Evolutionary conservation across 768 basidiomycete genomes (phyloP).

Genomic region (Phylloporus arenicola): DNA sequence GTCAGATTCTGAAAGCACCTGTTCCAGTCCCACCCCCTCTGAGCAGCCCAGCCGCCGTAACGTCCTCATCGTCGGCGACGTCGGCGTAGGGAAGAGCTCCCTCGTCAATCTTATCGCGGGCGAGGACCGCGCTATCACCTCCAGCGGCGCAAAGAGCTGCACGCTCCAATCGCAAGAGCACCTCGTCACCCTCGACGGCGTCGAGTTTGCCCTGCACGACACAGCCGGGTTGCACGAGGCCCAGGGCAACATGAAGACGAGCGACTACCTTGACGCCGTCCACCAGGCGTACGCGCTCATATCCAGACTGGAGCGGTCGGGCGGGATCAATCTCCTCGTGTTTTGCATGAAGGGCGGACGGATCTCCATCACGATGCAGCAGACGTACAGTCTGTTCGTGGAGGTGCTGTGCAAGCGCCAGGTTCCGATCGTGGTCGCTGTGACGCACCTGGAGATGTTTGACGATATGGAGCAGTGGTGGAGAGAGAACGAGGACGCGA

Average conservation of each 20-base stretch:
- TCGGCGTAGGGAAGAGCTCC: conserved; percentile 36
- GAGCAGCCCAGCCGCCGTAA: conserved; percentile 16
- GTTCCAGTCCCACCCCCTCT: conserved; percentile 11
- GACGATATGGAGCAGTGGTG: conserved; percentile 38
- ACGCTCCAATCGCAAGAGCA: conserved; percentile 31
- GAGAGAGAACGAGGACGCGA: conserved; percentile 30
- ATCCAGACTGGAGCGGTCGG: conserved; percentile 21
- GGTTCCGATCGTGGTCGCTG: conserved; percentile 29
- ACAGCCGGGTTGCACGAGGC: conserved; percentile 29
- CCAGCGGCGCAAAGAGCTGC: conserved; percentile 30
- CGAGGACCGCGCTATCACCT: conserved; percentile 22
- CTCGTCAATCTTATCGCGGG: conserved; percentile 37
- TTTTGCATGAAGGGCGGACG: conserved; percentile 29
- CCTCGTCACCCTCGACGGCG: conserved; percentile 10
- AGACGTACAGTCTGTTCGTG: conserved; percentile 32
- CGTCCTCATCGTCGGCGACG: conserved; percentile 25
- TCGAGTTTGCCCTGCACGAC: conserved; percentile 21
- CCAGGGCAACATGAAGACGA: conserved; percentile 17
- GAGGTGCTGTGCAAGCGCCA: conserved; percentile 35
- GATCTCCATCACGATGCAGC: conserved; percentile 20
- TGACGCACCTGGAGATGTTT: conserved; percentile 32
- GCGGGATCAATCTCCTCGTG: conserved; percentile 26
- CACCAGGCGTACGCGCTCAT: conserved; percentile 32
- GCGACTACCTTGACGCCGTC: conserved; percentile 24
- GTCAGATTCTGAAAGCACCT: conserved; percentile 4